phyloP scores from a whole-genome alignment of 2,329 filamentous ascomycete species.

The Thyridium curvatum region DNA sequence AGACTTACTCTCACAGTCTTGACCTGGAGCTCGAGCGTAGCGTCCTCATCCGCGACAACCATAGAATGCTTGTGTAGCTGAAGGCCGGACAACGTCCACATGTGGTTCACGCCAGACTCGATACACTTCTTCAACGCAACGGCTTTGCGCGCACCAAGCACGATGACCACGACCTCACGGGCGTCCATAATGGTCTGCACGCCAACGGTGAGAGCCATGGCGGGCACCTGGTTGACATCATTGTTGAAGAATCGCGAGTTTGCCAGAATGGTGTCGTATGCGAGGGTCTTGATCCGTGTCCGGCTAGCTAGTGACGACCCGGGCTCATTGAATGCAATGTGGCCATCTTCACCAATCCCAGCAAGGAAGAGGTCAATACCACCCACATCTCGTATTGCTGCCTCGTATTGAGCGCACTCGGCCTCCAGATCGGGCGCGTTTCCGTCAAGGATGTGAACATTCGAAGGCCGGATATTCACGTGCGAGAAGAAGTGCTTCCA shows the following conservation, averaged over 20 bases:
- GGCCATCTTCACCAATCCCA: slow-evolving; percentile 79
- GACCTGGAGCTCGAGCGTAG: slow-evolving; percentile 65
- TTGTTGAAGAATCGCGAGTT: slow-evolving; percentile 81
- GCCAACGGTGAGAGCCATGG: slow-evolving; percentile 78
- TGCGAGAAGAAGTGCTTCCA: slow-evolving; percentile 87
- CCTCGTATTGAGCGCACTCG: slow-evolving; percentile 76
- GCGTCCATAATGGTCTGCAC: slow-evolving; percentile 79
- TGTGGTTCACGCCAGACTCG: slow-evolving; percentile 79
- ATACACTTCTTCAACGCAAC: slow-evolving; percentile 73
- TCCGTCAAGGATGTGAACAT: slow-evolving; percentile 80
- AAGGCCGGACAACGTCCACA: slow-evolving; percentile 81
- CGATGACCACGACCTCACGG: slow-evolving; percentile 75
- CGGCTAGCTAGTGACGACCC: slow-evolving; percentile 71
- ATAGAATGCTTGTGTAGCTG: slow-evolving; percentile 77
- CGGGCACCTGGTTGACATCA: slow-evolving; percentile 67
- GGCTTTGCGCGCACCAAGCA: slow-evolving; percentile 75
- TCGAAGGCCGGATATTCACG: slow-evolving; percentile 72
- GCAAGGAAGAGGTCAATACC: slow-evolving; percentile 84
- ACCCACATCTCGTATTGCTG: slow-evolving; percentile 64
- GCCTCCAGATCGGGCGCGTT: slow-evolving; percentile 69
- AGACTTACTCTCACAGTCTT: slow-evolving; percentile 52
- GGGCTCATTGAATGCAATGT: slow-evolving; percentile 88
- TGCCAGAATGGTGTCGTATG: slow-evolving; percentile 79
- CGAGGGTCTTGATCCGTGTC: slow-evolving; percentile 79
- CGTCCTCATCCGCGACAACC: slow-evolving; percentile 79